phyloP scores from a whole-genome alignment of 148 eudicot genomes.

The Gaultheria prostrata region DNA sequence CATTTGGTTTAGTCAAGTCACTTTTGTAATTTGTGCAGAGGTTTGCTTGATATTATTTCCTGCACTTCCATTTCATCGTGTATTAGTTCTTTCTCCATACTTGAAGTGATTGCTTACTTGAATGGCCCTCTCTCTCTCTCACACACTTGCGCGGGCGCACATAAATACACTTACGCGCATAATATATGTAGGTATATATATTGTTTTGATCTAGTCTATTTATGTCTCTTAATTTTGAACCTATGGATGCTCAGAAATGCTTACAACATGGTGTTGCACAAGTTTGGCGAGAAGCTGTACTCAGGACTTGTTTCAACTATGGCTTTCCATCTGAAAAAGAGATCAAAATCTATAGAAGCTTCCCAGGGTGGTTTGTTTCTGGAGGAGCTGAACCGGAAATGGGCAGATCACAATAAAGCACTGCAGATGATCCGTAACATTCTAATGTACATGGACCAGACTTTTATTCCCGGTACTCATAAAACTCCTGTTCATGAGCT shows the following conservation, averaged over 20 bases:
- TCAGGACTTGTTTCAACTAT: conserved; percentile 73
- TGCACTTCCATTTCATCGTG: not conserved
- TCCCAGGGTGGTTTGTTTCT: conserved; percentile 54
- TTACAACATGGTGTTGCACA: conserved; percentile 78
- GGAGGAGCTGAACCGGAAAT: conserved; percentile 44
- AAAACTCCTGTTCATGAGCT: conserved; percentile 9
- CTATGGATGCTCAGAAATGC: conserved; percentile 56
- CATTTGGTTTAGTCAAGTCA: not conserved
- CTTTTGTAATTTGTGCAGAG: not conserved
- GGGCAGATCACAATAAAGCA: conserved; percentile 79
- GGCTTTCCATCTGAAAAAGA: conserved; percentile 65
- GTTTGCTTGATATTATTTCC: not conserved
- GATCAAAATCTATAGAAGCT: conserved; percentile 60
- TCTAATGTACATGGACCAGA: conserved; percentile 5
- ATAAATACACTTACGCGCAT: too few species aligned
- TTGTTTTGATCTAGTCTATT: not conserved
- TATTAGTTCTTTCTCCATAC: not conserved
- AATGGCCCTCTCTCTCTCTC: conserved; percentile 5
- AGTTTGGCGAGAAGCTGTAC: conserved; percentile 33
- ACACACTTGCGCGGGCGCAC: too few species aligned
- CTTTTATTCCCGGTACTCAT: not conserved
- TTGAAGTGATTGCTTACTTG: not conserved
- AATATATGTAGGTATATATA: not conserved
- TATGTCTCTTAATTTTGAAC: conserved; percentile 10
- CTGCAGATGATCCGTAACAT: conserved; percentile 74